Conservation (phyloP, 306 rosid species). For the Astragalus membranaceus region DNA sequence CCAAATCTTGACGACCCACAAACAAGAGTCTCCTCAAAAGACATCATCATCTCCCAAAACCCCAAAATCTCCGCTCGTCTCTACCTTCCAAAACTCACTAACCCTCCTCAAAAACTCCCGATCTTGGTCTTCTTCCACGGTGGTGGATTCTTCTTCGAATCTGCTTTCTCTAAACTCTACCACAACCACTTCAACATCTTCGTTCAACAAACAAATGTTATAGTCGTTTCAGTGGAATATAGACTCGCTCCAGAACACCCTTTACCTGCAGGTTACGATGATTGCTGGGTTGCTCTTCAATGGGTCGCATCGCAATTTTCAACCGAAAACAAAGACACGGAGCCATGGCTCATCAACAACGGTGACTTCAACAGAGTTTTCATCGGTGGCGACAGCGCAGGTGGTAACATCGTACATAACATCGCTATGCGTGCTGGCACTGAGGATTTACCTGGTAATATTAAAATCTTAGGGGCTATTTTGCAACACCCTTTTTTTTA, state of each 20-base stretch:
- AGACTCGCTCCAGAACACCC: slow-evolving; percentile 34
- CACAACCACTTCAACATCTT: slow-evolving; percentile 24
- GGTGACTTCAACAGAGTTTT: slow-evolving; percentile 29
- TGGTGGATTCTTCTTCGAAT: slow-evolving; percentile 29
- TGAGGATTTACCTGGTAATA: slow-evolving; percentile 28
- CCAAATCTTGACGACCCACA: slow-evolving; percentile 7
- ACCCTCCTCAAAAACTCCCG: slow-evolving; percentile 22
- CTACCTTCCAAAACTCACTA: slow-evolving; percentile 19
- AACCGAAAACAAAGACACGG: neutral
- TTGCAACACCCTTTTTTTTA: slow-evolving; percentile 37
- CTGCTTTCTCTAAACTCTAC: slow-evolving; percentile 24
- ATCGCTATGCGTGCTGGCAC: slow-evolving; percentile 33
- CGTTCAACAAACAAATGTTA: slow-evolving; percentile 10
- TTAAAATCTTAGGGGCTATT: slow-evolving; percentile 28
- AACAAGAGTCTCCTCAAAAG: slow-evolving; percentile 10
- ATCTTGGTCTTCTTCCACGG: slow-evolving; percentile 46
- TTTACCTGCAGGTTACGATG: slow-evolving; percentile 34
- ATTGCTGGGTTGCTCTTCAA: slow-evolving; percentile 35
- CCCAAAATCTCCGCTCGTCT: slow-evolving; percentile 25
- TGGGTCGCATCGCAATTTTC: slow-evolving; percentile 22
- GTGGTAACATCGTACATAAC: slow-evolving; percentile 45
- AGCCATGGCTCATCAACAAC: slow-evolving; percentile 39
- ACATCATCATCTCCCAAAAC: neutral
- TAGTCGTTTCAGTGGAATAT: slow-evolving; percentile 42
- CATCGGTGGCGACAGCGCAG: slow-evolving; percentile 60